Percentiles rank a stretch among this genome's conserved stretches.
These are phyloP conservation scores for Picea sitchensis DNA, from an alignment of 75 land plant genomes.

Conservation along the genomic window DNA sequence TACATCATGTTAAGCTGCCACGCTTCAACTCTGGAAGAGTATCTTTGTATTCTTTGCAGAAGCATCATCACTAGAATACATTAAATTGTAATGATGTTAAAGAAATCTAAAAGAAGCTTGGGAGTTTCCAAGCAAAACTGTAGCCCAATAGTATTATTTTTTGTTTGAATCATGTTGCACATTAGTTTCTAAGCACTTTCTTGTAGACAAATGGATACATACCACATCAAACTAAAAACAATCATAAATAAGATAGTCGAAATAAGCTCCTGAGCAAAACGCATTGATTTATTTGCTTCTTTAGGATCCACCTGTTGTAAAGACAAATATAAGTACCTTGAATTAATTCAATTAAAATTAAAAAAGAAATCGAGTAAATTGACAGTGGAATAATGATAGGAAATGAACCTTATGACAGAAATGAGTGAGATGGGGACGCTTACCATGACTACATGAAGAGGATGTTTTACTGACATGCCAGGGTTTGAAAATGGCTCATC, in stretches of 20 bases:
- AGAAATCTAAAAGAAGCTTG: not conserved
- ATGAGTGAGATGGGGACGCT: slow-evolving; percentile 10
- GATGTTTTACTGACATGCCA: slow-evolving; percentile 90
- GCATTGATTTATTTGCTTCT: slow-evolving; percentile 60
- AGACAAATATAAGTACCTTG: not conserved
- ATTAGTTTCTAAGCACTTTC: not conserved
- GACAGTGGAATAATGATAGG: not conserved
- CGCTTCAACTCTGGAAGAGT: no score
- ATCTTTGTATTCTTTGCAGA: no score
- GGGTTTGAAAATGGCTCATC: slow-evolving; percentile 71
- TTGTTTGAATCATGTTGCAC: not conserved
- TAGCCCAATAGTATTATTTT: not conserved
- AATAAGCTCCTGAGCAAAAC: slow-evolving; percentile 85
- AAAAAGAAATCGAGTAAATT: not conserved
- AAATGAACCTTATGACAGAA: not conserved
- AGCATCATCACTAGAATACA: no score
- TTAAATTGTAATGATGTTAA: not conserved
- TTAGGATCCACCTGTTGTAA: slow-evolving; percentile 83
- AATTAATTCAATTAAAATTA: not conserved
- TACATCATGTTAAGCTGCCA: no score
- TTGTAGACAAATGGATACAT: slow-evolving; percentile 6
- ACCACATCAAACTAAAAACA: slow-evolving; percentile 87
- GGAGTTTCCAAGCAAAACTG: not conserved
- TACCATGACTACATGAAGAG: slow-evolving; percentile 99
- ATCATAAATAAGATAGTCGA: slow-evolving; percentile 84